Percentiles rank a stretch among this genome's conserved stretches.
Evolutionary conservation across 768 basidiomycete genomes (phyloP).

Genomic region (Phanerochaete carnosa): DNA sequence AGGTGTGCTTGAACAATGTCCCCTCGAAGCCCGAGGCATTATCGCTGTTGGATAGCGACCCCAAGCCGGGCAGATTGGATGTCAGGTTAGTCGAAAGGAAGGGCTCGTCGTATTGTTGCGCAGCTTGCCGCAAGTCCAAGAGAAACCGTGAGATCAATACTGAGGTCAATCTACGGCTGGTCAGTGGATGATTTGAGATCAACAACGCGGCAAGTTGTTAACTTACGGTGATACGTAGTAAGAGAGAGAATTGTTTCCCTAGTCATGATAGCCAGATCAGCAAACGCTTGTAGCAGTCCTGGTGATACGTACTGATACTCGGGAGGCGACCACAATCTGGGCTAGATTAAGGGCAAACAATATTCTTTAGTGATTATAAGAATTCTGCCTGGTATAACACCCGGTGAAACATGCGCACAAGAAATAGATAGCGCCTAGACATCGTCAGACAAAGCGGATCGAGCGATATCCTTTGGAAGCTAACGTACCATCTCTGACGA

Average conservation of each 20-base stretch:
- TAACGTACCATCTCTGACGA: not conserved
- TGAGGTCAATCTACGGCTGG: slow-evolving; percentile 11
- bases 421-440: slow-evolving; percentile 4
- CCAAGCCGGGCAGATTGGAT: no score
- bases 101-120: not conserved
- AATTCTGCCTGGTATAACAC: not conserved
- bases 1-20: no score
- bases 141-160: slow-evolving; percentile 18
- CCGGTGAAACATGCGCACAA: not conserved
- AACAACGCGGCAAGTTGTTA: no score
- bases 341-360: slow-evolving; percentile 15
- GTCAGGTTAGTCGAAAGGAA: not conserved
- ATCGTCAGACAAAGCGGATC: not conserved
- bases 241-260: no score
- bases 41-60: no score
- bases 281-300: no score
- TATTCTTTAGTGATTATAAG: slow-evolving; percentile 1
- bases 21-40: no score
- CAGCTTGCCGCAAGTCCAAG: slow-evolving; percentile 10
- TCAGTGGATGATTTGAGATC: not conserved
- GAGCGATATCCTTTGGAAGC: not conserved
- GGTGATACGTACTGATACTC: no score
- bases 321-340: no score
- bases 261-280: no score
- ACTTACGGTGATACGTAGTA: slow-evolving; percentile 17